Conservation (phyloP, 331 rosid species). For the Acacia pycnantha region DNA sequence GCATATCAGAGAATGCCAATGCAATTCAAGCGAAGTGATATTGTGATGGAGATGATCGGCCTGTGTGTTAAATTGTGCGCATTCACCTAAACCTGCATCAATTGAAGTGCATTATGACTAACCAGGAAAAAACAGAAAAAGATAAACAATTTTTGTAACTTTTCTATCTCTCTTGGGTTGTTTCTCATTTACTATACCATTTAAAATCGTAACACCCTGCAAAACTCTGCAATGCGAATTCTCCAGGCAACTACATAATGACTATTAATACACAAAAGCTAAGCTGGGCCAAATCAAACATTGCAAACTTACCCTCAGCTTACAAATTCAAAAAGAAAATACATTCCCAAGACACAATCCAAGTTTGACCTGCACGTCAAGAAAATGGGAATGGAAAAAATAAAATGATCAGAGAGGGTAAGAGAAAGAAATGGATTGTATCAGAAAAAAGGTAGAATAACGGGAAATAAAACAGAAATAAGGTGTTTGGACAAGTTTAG, state of each 20-base stretch:
- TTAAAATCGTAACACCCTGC: not conserved
- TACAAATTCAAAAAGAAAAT: not conserved
- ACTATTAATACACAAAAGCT: not conserved
- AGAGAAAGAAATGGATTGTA: conserved; percentile 10
- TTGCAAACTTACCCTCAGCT: not conserved
- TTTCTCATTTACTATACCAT: not conserved
- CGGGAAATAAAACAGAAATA: not conserved
- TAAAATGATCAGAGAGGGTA: conserved; percentile 15
- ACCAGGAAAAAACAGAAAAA: too few relatives aligned
- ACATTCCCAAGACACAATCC: too few relatives aligned
- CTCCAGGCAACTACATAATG: not conserved
- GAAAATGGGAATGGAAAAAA: conserved; percentile 8
- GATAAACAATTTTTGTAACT: too few relatives aligned
- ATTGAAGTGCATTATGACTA: too few relatives aligned
- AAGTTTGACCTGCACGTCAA: not conserved
- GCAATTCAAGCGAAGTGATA: not conserved
- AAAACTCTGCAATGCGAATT: not conserved
- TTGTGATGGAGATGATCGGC: not conserved
- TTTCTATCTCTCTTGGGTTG: not conserved
- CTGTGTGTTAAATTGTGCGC: not conserved
- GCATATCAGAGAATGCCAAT: not conserved
- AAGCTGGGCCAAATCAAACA: conserved; percentile 1
- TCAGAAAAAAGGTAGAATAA: not conserved
- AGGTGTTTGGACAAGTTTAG: conserved; percentile 18
- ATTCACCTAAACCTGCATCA: not conserved